These are phyloP conservation scores for Populus alba DNA, from an alignment of 345 rosid genomes.

Conservation along the genomic window DNA sequence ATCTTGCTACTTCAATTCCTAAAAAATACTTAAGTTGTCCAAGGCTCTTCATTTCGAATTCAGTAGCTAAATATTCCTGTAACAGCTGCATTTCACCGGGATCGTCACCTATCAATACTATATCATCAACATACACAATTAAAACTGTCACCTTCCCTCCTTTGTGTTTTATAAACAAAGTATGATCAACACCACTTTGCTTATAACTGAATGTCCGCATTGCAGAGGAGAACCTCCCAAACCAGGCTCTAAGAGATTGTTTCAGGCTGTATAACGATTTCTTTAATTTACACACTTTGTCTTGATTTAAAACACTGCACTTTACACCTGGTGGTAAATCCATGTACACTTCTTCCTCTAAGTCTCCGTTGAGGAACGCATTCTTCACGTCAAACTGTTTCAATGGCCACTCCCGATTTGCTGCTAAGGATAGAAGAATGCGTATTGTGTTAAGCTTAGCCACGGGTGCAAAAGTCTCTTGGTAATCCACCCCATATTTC, in stretches of 20 bases:
- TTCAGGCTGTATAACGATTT: too few species aligned
- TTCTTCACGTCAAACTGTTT: not conserved
- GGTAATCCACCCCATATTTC: not conserved
- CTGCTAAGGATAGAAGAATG: not conserved
- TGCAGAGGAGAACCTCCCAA: not conserved
- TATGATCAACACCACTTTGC: too few species aligned
- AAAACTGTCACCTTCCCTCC: too few species aligned
- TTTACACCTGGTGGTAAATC: not conserved
- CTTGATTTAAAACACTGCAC: not conserved
- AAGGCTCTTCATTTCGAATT: too few species aligned
- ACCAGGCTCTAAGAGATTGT: not conserved
- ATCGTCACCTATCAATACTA: too few species aligned
- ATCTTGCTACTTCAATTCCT: too few species aligned
- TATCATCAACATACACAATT: too few species aligned
- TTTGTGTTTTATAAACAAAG: too few species aligned
- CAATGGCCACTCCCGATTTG: not conserved
- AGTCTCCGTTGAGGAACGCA: not conserved
- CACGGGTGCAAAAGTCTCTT: not conserved
- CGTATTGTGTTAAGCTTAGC: not conserved
- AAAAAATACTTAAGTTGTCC: too few species aligned
- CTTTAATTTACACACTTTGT: not conserved
- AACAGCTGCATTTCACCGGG: accelerated
- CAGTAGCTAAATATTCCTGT: too few species aligned
- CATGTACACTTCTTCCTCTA: not conserved
- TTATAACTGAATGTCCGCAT: too few species aligned